These are phyloP conservation scores for Cladosporium sp. DNA, from an alignment of 2,329 filamentous ascomycete species.

Conservation along the genomic window DNA sequence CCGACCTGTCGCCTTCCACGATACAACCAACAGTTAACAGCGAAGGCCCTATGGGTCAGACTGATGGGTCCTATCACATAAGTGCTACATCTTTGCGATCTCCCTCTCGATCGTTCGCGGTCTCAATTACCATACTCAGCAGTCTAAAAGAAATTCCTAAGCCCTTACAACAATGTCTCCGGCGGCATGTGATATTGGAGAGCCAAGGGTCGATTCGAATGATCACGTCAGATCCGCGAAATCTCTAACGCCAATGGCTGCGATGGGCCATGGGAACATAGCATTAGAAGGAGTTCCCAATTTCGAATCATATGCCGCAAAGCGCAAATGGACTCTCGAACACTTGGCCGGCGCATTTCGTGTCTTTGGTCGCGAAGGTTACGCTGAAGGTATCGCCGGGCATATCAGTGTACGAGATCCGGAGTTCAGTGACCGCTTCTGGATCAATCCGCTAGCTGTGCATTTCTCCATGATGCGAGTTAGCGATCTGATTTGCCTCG, in stretches of 20 bases:
- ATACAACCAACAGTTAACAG: not conserved
- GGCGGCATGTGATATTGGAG: not conserved
- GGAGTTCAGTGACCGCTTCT: constrained; percentile 38
- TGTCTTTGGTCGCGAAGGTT: constrained; percentile 61
- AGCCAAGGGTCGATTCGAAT: not conserved
- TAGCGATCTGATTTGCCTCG: constrained; percentile 27
- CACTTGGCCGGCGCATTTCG: constrained; percentile 65
- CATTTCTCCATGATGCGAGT: constrained; percentile 81
- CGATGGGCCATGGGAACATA: constrained; percentile 39
- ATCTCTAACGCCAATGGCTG: not conserved
- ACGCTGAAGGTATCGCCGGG: constrained; percentile 64
- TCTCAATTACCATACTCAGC: not conserved
- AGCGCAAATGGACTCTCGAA: constrained; percentile 61
- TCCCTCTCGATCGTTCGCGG: not conserved
- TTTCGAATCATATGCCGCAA: constrained; percentile 51
- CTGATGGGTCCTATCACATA: not conserved
- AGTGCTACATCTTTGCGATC: not conserved
- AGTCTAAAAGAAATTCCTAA: not conserved
- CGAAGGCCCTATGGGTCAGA: not conserved
- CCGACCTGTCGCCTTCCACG: not conserved
- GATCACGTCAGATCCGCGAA: not conserved
- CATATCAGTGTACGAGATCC: constrained; percentile 66
- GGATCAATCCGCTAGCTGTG: constrained; percentile 69
- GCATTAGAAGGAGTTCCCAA: constrained; percentile 52
- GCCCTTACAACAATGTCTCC: not conserved